A percentile compares a stretch with the other conserved stretches of the same genome.
phyloP scores from a whole-genome alignment of 352 stramenopile genomes.

The Globisporangium abappressorium region DNA sequence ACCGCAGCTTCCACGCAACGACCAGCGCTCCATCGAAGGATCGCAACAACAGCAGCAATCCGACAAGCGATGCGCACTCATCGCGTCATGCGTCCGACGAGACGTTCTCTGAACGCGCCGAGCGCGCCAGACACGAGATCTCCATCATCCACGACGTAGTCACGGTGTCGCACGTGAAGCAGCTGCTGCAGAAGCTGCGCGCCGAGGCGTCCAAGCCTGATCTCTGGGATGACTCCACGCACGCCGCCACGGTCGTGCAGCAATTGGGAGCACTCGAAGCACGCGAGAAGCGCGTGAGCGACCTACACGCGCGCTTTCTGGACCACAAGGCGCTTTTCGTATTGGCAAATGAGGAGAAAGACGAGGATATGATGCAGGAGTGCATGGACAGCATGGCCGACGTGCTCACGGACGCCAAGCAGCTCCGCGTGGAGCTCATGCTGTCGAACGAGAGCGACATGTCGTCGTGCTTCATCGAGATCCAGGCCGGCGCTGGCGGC shows the following conservation, averaged over 20 bases:
- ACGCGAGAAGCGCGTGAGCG: slow-evolving; percentile 30
- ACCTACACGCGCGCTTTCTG: slow-evolving; percentile 45
- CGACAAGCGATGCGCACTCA: neutral
- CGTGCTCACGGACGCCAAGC: slow-evolving; percentile 39
- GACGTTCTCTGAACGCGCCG: slow-evolving; percentile 37
- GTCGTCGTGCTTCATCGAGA: slow-evolving; percentile 75
- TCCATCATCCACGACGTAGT: slow-evolving; percentile 52
- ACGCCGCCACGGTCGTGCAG: slow-evolving; percentile 55
- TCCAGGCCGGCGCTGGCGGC: slow-evolving; percentile 84
- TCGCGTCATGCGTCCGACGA: slow-evolving; percentile 18
- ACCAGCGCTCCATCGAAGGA: slow-evolving; percentile 1
- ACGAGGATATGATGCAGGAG: slow-evolving; percentile 47
- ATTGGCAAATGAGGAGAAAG: slow-evolving; percentile 58
- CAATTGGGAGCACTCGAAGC: slow-evolving; percentile 57
- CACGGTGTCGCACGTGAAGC: slow-evolving; percentile 26
- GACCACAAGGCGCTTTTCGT: slow-evolving; percentile 64
- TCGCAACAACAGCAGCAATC: neutral
- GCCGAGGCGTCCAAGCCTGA: slow-evolving; percentile 35
- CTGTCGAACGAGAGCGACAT: slow-evolving; percentile 52
- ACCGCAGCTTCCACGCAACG: neutral
- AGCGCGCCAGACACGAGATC: slow-evolving; percentile 40
- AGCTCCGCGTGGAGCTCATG: slow-evolving; percentile 61
- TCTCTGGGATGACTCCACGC: slow-evolving; percentile 63
- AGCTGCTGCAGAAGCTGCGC: slow-evolving; percentile 43
- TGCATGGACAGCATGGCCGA: slow-evolving; percentile 40